Conservation (phyloP, 495 filamentous ascomycete species). For the Parathielavia appendiculata region DNA sequence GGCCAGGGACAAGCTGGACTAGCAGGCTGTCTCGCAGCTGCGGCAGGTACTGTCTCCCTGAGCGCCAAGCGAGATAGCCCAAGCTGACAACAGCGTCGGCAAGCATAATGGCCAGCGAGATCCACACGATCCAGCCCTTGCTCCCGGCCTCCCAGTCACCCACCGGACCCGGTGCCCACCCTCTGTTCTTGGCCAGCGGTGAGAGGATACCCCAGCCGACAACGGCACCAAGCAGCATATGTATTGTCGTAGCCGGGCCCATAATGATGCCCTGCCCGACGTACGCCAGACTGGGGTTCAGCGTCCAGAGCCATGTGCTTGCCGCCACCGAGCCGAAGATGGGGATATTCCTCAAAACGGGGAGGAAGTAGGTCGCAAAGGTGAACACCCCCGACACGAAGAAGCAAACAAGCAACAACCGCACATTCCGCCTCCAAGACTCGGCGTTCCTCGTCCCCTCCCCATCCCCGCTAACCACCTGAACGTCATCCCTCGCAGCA, state of each 20-base stretch:
- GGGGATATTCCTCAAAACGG: constrained; percentile 75
- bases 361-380: constrained; percentile 87
- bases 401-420: constrained; percentile 49
- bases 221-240: constrained; percentile 90
- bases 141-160: constrained; percentile 83
- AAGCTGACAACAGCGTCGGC: constrained; percentile 87
- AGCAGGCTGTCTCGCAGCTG: neutral
- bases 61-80: constrained; percentile 65
- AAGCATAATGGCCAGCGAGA: constrained; percentile 93
- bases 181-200: constrained; percentile 74
- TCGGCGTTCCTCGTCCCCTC: constrained; percentile 23
- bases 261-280: constrained; percentile 80
- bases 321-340: constrained; percentile 74
- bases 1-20: neutral
- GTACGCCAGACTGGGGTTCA: constrained; percentile 94
- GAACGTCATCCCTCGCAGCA: constrained; percentile 18
- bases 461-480: constrained; percentile 10
- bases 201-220: constrained; percentile 90
- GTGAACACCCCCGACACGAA: constrained; percentile 58
- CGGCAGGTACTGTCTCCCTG: constrained; percentile 16
- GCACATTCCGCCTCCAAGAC: constrained; percentile 51
- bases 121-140: constrained; percentile 98
- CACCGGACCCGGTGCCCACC: constrained; percentile 86
- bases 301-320: constrained; percentile 83
- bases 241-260: constrained; percentile 90